Evolutionary conservation across 257 asterid species (phyloP).

Genomic region (Przewalskia tangutica): DNA sequence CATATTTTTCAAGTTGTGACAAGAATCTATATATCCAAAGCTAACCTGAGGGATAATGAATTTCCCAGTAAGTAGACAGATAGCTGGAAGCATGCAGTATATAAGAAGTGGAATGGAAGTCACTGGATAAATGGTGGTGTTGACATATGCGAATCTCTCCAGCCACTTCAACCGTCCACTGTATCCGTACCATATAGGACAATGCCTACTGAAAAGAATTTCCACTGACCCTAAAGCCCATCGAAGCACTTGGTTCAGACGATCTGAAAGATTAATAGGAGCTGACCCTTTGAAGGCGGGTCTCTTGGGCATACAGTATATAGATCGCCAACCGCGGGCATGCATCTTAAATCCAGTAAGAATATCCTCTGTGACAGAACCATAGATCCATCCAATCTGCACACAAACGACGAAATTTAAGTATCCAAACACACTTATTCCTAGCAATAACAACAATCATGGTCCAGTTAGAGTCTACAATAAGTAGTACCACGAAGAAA

Average conservation of each 20-base stretch:
- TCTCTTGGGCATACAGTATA: conserved; percentile 87
- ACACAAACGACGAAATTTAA: background rate
- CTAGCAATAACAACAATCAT: background rate
- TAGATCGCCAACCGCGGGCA: conserved; percentile 98
- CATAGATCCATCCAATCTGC: conserved; percentile 99
- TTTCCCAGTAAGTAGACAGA: conserved; percentile 89
- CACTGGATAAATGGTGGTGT: conserved; percentile 88
- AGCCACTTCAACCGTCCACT: conserved; percentile 87
- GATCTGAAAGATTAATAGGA: conserved; percentile 97
- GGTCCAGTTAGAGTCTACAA: background rate
- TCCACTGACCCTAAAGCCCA: conserved; percentile 99
- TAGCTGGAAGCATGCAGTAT: conserved; percentile 86
- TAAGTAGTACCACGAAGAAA: background rate
- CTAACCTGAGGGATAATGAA: conserved; percentile 93
- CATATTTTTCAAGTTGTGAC: background rate
- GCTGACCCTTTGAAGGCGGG: conserved; percentile 98
- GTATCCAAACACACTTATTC: background rate
- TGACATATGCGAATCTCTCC: conserved; percentile 85
- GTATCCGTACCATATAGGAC: conserved; percentile 97
- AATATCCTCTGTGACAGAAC: conserved; percentile 97
- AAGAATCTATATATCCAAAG: background rate
- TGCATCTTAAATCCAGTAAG: conserved; percentile 99
- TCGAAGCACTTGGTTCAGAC: conserved; percentile 94
- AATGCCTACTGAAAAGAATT: conserved; percentile 86
- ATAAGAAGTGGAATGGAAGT: conserved; percentile 81